These are phyloP conservation scores for Fusarium brevicatenulatum DNA, from an alignment of 2,329 filamentous ascomycete genomes.

Conservation along the genomic window DNA sequence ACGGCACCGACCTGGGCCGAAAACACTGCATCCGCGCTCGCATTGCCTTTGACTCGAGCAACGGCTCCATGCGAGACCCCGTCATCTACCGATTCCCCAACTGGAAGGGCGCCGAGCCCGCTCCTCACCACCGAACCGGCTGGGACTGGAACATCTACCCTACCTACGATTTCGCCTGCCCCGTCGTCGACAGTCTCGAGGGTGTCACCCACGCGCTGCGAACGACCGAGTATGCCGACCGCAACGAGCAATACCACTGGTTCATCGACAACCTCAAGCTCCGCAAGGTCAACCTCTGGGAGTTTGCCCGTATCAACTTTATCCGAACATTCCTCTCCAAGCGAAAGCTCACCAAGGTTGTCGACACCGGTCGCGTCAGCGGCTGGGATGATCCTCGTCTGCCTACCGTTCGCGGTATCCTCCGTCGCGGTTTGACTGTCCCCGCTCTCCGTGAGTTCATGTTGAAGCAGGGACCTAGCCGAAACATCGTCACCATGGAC, in stretches of 20 bases:
- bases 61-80: constrained; percentile 95
- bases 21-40: constrained; percentile 95
- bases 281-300: constrained; percentile 84
- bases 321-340: constrained; percentile 85
- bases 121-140: constrained; percentile 79
- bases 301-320: constrained; percentile 87
- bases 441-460: constrained; percentile 85
- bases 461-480: constrained; percentile 83
- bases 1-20: constrained; percentile 79
- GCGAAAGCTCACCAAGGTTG: constrained; percentile 85
- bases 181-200: constrained; percentile 82
- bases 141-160: constrained; percentile 86
- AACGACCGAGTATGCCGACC: constrained; percentile 88
- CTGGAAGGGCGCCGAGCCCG: constrained; percentile 55
- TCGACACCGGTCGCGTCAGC: constrained; percentile 78
- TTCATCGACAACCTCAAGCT: constrained; percentile 79
- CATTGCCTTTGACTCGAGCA: constrained; percentile 89
- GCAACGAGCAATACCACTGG: constrained; percentile 89
- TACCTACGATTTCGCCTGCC: constrained; percentile 88
- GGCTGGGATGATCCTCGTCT: constrained; percentile 90
- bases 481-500: constrained; percentile 86
- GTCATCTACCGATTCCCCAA: constrained; percentile 95
- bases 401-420: constrained; percentile 84
- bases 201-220: constrained; percentile 85
- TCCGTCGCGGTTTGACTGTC: constrained; percentile 81